Evolutionary conservation across 208 protist genomes (phyloP), one percentile per base, ranked within the genome.

Genomic region (Wallacemonas sp.): DNA sequence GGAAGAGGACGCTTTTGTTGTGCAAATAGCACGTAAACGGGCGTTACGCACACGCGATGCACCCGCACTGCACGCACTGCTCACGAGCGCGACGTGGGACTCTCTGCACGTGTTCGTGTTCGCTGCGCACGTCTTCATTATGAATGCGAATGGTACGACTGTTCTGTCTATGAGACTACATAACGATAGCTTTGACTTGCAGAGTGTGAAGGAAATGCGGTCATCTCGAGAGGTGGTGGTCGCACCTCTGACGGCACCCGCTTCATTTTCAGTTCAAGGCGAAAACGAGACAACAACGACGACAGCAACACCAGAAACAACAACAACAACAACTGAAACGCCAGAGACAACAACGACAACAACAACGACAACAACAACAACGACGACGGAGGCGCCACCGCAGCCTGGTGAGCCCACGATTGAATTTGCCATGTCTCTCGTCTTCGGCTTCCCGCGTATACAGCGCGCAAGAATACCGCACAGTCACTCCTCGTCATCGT

Each of bases 21-120:
- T 21, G 41, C 45, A 6, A 28, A 26, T n/a, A 46, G 65, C 59
- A 6, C 56, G 44, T 46, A 45, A 63, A 0, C 24, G 19, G 15
- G 41, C 67, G 39, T 63, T 69, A 12, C 67, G 74, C 68, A 2
- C 41, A 36, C 14, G 4, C 17, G 56, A 64, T 53, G 62, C 72
- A 44, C 44, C 58, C 17, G 38, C 28, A n/a, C 62, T 60, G 27
- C 56, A 53, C 19, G 68, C 66, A n/a, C 51, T 79, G 6, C 68
- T 79, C 17, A 33, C 47, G 2, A 22, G 3, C 2, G 51, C 51
- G 9, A 24, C 30, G 12, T 58, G 51, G 51, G 51, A 58, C 51
- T 58, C 51, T 26, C 51, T 58, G 6, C 51, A 58, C 1, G 31
- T 19, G 0, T 58, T 58, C 21, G 30, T 58, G 0, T 58, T 58